Percentiles rank a stretch among this genome's conserved stretches.
These are phyloP conservation scores for Deinandra increscens DNA, from an alignment of 129 eudicot genomes.

Conservation along the genomic window DNA sequence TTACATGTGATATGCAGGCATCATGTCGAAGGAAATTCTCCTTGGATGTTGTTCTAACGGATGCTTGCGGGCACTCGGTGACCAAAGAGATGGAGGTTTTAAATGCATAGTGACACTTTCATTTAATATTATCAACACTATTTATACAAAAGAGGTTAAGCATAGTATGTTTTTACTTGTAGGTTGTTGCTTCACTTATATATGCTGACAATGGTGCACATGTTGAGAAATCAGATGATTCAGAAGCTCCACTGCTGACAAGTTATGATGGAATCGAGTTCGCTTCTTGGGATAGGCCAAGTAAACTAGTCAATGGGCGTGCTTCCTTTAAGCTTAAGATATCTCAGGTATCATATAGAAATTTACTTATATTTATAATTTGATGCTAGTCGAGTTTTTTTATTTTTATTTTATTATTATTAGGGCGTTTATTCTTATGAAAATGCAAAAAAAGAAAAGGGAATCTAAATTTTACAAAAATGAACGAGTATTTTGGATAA, in stretches of 20 bases:
- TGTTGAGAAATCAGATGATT: slow-evolving; percentile 62
- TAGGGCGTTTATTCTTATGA: not conserved
- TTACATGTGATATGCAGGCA: slow-evolving; percentile 45
- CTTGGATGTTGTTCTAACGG: slow-evolving; percentile 57
- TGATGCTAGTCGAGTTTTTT: slow-evolving; percentile 13
- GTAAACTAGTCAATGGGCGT: slow-evolving; percentile 62
- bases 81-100: slow-evolving; percentile 74
- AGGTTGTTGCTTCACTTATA: slow-evolving; percentile 82
- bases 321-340: slow-evolving; percentile 83
- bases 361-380: not conserved
- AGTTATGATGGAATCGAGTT: slow-evolving; percentile 69
- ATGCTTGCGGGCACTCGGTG: slow-evolving; percentile 59
- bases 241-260: slow-evolving; percentile 76
- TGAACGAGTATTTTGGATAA: not conserved
- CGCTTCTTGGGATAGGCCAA: slow-evolving; percentile 72
- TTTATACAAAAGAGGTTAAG: not conserved
- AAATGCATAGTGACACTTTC: slow-evolving; percentile 13
- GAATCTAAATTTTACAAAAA: not conserved
- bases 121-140: not conserved
- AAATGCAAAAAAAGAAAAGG: slow-evolving; percentile 9
- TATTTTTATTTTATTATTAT: no score
- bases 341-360: slow-evolving; percentile 56
- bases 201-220: slow-evolving; percentile 64
- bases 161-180: slow-evolving; percentile 18
- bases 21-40: slow-evolving; percentile 73